These are phyloP conservation scores for Gorgonomyces haynaldii DNA, from an alignment of 192 early-diverging fungal genomes.

Conservation along the genomic window DNA sequence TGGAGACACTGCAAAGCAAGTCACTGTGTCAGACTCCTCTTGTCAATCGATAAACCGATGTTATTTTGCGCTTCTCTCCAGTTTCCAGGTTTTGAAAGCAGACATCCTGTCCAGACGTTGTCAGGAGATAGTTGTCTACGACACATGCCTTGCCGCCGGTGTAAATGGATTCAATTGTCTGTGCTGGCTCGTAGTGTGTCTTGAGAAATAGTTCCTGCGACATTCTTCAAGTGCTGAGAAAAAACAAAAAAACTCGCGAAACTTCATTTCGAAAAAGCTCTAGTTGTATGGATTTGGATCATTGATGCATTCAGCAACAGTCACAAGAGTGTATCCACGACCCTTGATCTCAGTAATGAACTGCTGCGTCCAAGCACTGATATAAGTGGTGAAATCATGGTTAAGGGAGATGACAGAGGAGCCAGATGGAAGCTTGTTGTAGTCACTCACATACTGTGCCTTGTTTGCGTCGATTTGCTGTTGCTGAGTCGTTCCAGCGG, in stretches of 20 bases:
- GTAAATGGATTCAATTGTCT: constrained; percentile 80
- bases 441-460: neutral
- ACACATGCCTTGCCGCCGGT: constrained; percentile 74
- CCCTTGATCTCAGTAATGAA: neutral
- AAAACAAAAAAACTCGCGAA: no score
- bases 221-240: no score
- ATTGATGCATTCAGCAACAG: neutral
- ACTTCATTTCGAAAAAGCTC: no score
- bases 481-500: neutral
- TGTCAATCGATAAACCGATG: no score
- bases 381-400: neutral
- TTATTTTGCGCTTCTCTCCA: constrained; percentile 26
- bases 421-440: neutral
- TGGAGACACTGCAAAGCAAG: constrained; percentile 73
- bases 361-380: neutral
- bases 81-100: constrained; percentile 58
- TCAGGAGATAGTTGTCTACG: constrained; percentile 58
- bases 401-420: neutral
- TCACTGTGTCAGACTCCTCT: constrained; percentile 80
- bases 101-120: constrained; percentile 75
- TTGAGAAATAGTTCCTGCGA: no score
- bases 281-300: no score
- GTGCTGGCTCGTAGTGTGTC: constrained; percentile 57
- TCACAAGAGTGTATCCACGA: neutral
- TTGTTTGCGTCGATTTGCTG: neutral